These are phyloP conservation scores for Corynespora cassiicola DNA, from an alignment of 2,329 filamentous ascomycete species.

Conservation along the genomic window DNA sequence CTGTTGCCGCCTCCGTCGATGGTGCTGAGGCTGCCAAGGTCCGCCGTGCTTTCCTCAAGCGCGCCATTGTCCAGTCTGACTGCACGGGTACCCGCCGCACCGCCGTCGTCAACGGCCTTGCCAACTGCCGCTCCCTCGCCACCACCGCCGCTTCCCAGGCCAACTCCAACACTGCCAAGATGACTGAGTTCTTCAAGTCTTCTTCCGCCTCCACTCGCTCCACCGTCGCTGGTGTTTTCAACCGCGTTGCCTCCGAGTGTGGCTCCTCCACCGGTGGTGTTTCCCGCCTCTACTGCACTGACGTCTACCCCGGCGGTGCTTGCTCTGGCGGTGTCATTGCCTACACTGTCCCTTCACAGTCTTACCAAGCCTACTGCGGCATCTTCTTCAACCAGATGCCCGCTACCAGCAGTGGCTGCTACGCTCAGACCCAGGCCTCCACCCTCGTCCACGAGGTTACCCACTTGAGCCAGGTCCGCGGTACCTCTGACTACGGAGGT, in stretches of 20 bases:
- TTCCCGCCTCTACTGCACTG: constrained; percentile 64
- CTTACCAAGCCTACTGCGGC: constrained; percentile 66
- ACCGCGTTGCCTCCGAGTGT: constrained; percentile 62
- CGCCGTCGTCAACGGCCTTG: constrained; percentile 57
- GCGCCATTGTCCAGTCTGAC: constrained; percentile 59
- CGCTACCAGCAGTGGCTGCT: constrained; percentile 58
- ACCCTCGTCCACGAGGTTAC: constrained; percentile 70
- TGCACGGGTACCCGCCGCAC: constrained; percentile 58
- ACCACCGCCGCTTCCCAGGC: constrained; percentile 58
- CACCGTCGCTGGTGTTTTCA: constrained; percentile 60
- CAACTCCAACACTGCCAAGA: constrained; percentile 54
- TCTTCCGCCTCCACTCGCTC: constrained; percentile 52
- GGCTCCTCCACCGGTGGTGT: constrained; percentile 55
- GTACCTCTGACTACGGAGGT: constrained; percentile 61
- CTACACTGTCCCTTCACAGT: constrained; percentile 61
- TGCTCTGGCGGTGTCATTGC: constrained; percentile 62
- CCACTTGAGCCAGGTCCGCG: constrained; percentile 62
- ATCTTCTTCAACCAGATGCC: constrained; percentile 62
- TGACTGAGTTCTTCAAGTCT: constrained; percentile 69
- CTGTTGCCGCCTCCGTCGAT: constrained; percentile 61
- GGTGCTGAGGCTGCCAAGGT: constrained; percentile 59
- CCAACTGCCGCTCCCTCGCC: constrained; percentile 61
- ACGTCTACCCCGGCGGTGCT: constrained; percentile 56
- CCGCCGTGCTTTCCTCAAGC: constrained; percentile 58
- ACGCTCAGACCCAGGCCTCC: constrained; percentile 68